Base-by-base conservation (phyloP, 306 rosid genomes). In the Prunus padus region DNA sequence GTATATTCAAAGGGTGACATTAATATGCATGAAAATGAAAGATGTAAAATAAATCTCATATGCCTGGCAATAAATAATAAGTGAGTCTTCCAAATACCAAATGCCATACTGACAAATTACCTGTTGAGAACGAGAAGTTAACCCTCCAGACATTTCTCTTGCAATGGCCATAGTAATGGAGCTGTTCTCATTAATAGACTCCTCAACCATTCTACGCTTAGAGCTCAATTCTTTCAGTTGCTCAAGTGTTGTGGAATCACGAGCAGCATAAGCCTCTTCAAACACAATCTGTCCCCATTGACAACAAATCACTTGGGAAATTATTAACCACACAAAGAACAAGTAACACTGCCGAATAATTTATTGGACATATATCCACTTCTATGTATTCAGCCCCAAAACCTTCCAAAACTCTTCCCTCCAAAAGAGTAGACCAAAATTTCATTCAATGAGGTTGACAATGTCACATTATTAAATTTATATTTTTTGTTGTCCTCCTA, bases 191-290 rank as follows among this genome's bases (percentile, higher is more conserved):
- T 88, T 87, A 49, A 87, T 83, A 47, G 89, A 82, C 71, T 85
- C 93, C 82, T 90, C 89, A 28, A 92, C 81, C 44, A 84, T 85
- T 80, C 82, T 88, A n/a, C 97, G 92, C 77, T 82, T 88, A 20
- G 96, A 84, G 85, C 86, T 92, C 78, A 92, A 66, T 83, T 92
- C 96, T 77, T 92, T 92, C 77, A 90, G 81, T 76, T 90, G 92
- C 80, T 92, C 97, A 19, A 88, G 92, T 49, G 97, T 88, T 25
- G 74, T 83, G 26, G 96, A 82, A 87, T 90, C 93, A 52, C 69
- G 42, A 8, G 92, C 89, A 66, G 79, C 72, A 71, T 75, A 92
- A 31, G 30, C 79, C 22, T 87, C 89, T 82, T 92, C 96, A 77
- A 90, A 92, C 81, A 90, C 91, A 60, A 89, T 74, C 97, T 92